Evolutionary conservation across 2,329 filamentous ascomycete species (phyloP).

Genomic region (Zopfia rhizophila): DNA sequence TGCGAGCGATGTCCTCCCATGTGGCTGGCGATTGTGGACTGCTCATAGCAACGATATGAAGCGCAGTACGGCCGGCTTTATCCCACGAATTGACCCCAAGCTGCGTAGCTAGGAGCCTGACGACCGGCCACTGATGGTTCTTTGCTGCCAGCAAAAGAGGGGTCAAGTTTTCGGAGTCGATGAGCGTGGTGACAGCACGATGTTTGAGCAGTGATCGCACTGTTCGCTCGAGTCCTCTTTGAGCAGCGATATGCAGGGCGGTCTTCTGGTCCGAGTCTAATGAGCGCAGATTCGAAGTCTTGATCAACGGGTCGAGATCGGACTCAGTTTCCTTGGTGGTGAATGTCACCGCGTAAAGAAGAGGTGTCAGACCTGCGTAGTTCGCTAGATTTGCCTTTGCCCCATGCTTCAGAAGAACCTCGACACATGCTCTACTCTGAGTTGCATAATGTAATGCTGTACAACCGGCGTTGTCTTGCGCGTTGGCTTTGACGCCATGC

Average conservation of each 20-base stretch:
- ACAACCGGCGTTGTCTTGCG: constrained; percentile 34
- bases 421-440: constrained; percentile 33
- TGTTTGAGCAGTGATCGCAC: constrained; percentile 36
- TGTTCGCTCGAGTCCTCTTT: constrained; percentile 33
- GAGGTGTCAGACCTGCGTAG: constrained; percentile 32
- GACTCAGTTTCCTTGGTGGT: constrained; percentile 30
- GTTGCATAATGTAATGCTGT: constrained; percentile 41
- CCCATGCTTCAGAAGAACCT: constrained; percentile 35
- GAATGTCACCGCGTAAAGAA: constrained; percentile 27
- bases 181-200: constrained; percentile 32
- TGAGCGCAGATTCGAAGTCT: constrained; percentile 31
- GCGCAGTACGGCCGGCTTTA: constrained; percentile 39
- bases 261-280: constrained; percentile 28
- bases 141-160: constrained; percentile 43
- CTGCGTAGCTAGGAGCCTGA: constrained; percentile 37
- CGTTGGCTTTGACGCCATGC: constrained; percentile 32
- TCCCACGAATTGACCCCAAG: constrained; percentile 47
- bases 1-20: constrained; percentile 40
- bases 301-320: constrained; percentile 37
- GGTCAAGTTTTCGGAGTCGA: constrained; percentile 37
- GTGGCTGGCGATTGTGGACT: constrained; percentile 30
- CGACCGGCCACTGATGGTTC: constrained; percentile 39
- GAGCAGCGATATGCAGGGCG: constrained; percentile 42
- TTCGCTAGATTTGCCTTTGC: constrained; percentile 32
- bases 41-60: constrained; percentile 42